These are phyloP conservation scores for Colletotrichum sp. DNA, from an alignment of 2,329 filamentous ascomycete genomes.

Conservation along the genomic window DNA sequence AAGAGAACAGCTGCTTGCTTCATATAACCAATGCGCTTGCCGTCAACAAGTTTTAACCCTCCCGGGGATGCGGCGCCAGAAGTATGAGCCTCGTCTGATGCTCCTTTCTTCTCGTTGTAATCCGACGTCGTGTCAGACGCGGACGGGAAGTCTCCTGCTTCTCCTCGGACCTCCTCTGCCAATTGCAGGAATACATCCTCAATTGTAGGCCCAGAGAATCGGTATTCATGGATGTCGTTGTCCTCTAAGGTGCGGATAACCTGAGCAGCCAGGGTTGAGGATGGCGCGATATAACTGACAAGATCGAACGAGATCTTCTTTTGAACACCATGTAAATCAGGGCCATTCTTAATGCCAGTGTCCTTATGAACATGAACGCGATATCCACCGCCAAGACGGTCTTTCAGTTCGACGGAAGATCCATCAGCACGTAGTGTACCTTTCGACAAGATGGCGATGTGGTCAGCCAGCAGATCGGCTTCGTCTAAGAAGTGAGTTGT, in stretches of 20 bases:
- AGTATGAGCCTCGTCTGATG: neutral
- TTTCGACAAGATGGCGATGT: slow-evolving; percentile 87
- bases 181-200: slow-evolving; percentile 91
- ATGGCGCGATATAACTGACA: slow-evolving; percentile 73
- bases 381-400: slow-evolving; percentile 83
- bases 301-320: slow-evolving; percentile 71
- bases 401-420: slow-evolving; percentile 85
- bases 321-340: slow-evolving; percentile 59
- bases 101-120: slow-evolving; percentile 31
- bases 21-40: slow-evolving; percentile 70
- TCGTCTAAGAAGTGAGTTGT: slow-evolving; percentile 96
- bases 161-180: slow-evolving; percentile 75
- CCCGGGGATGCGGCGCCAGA: slow-evolving; percentile 22
- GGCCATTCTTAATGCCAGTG: slow-evolving; percentile 49
- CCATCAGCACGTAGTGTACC: slow-evolving; percentile 82
- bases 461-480: slow-evolving; percentile 86
- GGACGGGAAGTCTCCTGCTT: slow-evolving; percentile 2
- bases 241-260: slow-evolving; percentile 75
- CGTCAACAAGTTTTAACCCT: slow-evolving; percentile 66
- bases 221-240: slow-evolving; percentile 74
- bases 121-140: neutral
- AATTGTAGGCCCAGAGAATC: slow-evolving; percentile 86
- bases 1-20: slow-evolving; percentile 78
- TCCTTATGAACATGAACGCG: slow-evolving; percentile 75
- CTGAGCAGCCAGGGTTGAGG: slow-evolving; percentile 72